Conservation (phyloP, 108 stramenopile species). For the Nitzschia palea region DNA sequence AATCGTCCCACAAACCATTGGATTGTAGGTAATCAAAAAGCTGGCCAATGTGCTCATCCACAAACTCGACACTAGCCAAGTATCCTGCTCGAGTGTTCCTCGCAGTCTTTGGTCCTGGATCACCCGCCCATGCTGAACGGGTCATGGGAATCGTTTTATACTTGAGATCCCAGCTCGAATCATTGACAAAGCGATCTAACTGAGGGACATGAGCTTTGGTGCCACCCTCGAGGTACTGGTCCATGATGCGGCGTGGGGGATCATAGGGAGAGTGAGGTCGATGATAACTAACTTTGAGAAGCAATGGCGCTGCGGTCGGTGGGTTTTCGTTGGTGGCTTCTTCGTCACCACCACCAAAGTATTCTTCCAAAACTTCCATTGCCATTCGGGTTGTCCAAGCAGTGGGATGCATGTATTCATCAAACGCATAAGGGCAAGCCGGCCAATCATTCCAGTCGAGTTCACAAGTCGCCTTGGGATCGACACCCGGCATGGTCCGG, state of each 20-base stretch:
- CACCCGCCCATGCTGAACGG: constrained; percentile 31
- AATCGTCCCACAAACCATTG: constrained; percentile 14
- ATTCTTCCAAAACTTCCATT: neutral
- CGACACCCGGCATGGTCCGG: constrained; percentile 8
- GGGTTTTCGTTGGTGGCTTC: neutral
- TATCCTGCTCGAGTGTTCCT: constrained; percentile 36
- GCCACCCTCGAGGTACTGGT: constrained; percentile 22
- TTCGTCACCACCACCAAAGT: neutral
- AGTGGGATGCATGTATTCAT: constrained; percentile 43
- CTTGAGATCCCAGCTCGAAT: constrained; percentile 28
- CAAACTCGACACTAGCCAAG: constrained; percentile 44
- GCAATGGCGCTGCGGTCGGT: constrained; percentile 9
- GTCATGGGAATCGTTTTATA: constrained; percentile 17
- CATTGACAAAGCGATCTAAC: constrained; percentile 14
- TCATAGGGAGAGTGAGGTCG: constrained; percentile 52
- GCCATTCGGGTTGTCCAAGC: constrained; percentile 35
- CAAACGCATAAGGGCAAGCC: constrained; percentile 29
- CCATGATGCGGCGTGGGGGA: constrained; percentile 38
- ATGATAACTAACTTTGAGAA: constrained; percentile 45
- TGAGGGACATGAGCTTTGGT: neutral
- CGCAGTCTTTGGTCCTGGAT: constrained; percentile 24
- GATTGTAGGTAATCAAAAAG: constrained; percentile 12
- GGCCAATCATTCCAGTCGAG: constrained; percentile 41
- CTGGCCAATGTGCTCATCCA: constrained; percentile 40
- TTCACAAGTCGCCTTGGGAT: constrained; percentile 33